Evolutionary conservation across 2,329 filamentous ascomycete genomes (phyloP), one percentile per base, ranked within the genome.

Genomic region (Penicillium janthinellum): DNA sequence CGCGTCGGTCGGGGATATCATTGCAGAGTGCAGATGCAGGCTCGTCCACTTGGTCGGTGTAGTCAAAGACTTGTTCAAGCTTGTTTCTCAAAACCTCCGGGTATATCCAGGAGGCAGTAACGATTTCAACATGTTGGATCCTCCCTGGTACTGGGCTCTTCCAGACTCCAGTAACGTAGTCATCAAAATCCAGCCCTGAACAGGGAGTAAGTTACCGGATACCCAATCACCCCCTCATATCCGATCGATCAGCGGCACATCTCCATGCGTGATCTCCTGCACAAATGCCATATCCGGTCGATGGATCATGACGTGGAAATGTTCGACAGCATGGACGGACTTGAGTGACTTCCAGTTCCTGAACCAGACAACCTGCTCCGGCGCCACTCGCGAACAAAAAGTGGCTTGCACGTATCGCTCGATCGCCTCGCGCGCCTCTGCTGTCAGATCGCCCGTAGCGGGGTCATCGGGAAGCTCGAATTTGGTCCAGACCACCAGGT

Each of bases 271-370:
- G 62, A 96, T 83, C 57, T 86, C 79, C 54, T 80, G 78, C 48
- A 96, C 77, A 66, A 96, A 91, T 3, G 80, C 82, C 41, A 82
- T 80, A 67, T 94, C 88, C 0, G 92, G 88, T 67, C 91, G 83
- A 73, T 88, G 90, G 56, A 97, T 80, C 92, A 97, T 92, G 71
- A 97, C 89, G 75, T 98, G 94, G 71, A 98, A 95, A 74, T 98
- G 94, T 80, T 97, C 93, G 11, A 98, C 86, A 0, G 90, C 87
- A 68, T 92, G 86, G 31, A 98, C 86, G 25, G 90, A 95, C 79
- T 96, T 96, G 66, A 97, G 79, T 15, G 84, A 86, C 56, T 82
- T 84, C 92, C 92, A 96, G 71, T 98, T 98, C 80, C 90, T 96
- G 79, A 97, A 97, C 92, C 92, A 98, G 61, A 92, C 73, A 47